These are phyloP conservation scores for Starmerella asiatica DNA, from an alignment of 805 yeast genomes.

Conservation along the genomic window DNA sequence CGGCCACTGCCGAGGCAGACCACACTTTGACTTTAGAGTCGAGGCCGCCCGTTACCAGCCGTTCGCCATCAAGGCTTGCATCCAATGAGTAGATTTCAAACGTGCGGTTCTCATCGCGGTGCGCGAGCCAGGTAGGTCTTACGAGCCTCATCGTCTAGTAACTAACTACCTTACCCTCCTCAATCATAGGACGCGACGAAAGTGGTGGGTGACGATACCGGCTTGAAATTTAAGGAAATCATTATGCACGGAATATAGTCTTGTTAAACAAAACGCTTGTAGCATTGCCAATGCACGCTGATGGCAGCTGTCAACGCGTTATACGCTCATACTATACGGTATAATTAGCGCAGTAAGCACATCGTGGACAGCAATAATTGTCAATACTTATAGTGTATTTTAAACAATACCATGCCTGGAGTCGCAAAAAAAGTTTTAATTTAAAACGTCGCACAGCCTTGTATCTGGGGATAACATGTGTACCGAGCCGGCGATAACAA, in stretches of 20 bases:
- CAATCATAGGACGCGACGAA: neutral
- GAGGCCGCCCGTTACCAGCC: slow-evolving; percentile 86
- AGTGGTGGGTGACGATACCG: neutral
- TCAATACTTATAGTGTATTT: too few species aligned
- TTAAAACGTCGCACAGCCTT: too few species aligned
- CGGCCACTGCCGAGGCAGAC: slow-evolving; percentile 75
- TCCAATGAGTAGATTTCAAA: slow-evolving; percentile 77
- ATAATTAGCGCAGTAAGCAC: too few species aligned
- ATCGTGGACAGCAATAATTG: too few species aligned
- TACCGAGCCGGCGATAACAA: too few species aligned
- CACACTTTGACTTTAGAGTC: slow-evolving; percentile 89
- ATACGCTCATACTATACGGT: neutral
- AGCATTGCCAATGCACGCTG: too few species aligned
- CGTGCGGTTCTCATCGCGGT: slow-evolving; percentile 57
- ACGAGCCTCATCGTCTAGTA: slow-evolving; percentile 60
- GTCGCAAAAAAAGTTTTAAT: too few species aligned
- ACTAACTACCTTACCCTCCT: neutral
- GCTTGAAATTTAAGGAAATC: slow-evolving; percentile 1
- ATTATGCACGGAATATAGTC: neutral
- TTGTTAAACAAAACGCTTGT: neutral
- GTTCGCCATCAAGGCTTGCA: slow-evolving; percentile 65
- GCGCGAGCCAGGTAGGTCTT: slow-evolving; percentile 62
- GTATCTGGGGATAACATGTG: too few species aligned
- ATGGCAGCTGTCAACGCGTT: too few species aligned
- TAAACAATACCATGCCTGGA: too few species aligned